Conservation (phyloP, 352 stramenopile species). For the Phytophthora capsici region DNA sequence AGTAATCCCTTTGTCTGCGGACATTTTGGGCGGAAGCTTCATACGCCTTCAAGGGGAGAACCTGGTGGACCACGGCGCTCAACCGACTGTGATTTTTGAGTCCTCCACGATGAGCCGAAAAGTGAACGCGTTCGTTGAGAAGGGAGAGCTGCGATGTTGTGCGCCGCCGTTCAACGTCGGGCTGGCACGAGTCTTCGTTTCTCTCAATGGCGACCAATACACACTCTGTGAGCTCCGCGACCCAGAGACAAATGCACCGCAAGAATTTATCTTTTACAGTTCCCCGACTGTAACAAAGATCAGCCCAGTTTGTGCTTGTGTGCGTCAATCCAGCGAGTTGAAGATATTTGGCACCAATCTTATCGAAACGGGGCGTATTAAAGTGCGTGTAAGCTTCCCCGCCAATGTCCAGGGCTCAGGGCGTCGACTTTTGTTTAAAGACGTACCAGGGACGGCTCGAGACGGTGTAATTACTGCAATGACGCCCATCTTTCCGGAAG, state of each 20-base stretch:
- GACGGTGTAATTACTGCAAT: conserved; percentile 60
- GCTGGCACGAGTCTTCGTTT: conserved; percentile 60
- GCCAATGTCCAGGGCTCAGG: conserved; percentile 18
- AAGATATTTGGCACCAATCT: conserved; percentile 67
- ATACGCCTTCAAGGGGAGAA: conserved; percentile 66
- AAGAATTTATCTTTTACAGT: conserved; percentile 82
- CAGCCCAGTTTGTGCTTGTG: conserved; percentile 64
- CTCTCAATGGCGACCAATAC: conserved; percentile 82
- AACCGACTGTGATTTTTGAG: conserved; percentile 70
- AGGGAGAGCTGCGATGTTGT: conserved; percentile 69
- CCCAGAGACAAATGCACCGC: conserved; percentile 39
- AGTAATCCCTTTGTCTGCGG: conserved; percentile 66
- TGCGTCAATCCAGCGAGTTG: conserved; percentile 57
- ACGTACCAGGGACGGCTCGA: conserved; percentile 42
- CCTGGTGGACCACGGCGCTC: conserved; percentile 69
- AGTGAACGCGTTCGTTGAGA: conserved; percentile 70
- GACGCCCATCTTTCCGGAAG: conserved; percentile 54
- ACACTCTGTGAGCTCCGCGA: conserved; percentile 70
- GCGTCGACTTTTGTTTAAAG: conserved; percentile 38
- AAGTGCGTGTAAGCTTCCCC: conserved; percentile 56
- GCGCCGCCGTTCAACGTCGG: conserved; percentile 71
- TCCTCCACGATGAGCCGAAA: conserved; percentile 57
- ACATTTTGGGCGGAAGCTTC: conserved; percentile 70
- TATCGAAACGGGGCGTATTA: conserved; percentile 81
- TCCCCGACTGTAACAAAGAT: conserved; percentile 58